Conservation (phyloP, 495 filamentous ascomycete species). For the Elaphomyces granulatus region DNA sequence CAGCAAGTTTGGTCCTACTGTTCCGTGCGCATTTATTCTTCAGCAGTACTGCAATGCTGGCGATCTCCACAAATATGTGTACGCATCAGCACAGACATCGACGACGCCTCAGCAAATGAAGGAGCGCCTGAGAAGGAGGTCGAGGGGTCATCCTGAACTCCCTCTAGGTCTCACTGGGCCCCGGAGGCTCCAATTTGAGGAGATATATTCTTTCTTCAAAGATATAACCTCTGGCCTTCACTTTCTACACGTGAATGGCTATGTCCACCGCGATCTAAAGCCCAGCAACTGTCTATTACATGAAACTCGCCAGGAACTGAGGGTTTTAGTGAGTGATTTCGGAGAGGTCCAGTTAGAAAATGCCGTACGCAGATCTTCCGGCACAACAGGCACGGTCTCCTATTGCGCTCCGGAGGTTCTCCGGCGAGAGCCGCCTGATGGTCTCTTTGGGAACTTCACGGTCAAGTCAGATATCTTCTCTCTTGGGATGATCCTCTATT, state of each 20-base stretch:
- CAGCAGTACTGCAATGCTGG: slow-evolving; percentile 95
- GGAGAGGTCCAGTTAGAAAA: slow-evolving; percentile 84
- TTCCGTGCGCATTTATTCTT: slow-evolving; percentile 90
- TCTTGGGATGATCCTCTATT: slow-evolving; percentile 94
- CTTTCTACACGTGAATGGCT: slow-evolving; percentile 83
- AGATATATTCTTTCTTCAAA: slow-evolving; percentile 93
- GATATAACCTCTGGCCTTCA: slow-evolving; percentile 87
- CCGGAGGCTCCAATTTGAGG: slow-evolving; percentile 64
- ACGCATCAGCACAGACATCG: slow-evolving; percentile 44
- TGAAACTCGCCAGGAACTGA: slow-evolving; percentile 48
- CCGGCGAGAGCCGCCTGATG: slow-evolving; percentile 46
- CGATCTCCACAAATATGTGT: slow-evolving; percentile 77
- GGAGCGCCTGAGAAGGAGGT: slow-evolving; percentile 65
- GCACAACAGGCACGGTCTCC: slow-evolving; percentile 89
- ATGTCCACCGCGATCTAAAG: slow-evolving; percentile 93
- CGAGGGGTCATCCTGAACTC: slow-evolving; percentile 44
- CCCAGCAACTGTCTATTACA: slow-evolving; percentile 92
- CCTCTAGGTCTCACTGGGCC: slow-evolving; percentile 35
- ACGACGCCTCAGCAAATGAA: slow-evolving; percentile 71
- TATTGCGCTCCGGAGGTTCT: slow-evolving; percentile 96
- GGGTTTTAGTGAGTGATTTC: slow-evolving; percentile 90
- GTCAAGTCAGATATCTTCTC: slow-evolving; percentile 96
- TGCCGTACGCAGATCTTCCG: slow-evolving; percentile 68
- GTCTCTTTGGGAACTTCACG: slow-evolving; percentile 78
- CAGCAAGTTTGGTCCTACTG: slow-evolving; percentile 73